A percentile compares a stretch with the other conserved stretches of the same genome.
Evolutionary conservation across 345 rosid species (phyloP).

Genomic region (Citrus australasica): DNA sequence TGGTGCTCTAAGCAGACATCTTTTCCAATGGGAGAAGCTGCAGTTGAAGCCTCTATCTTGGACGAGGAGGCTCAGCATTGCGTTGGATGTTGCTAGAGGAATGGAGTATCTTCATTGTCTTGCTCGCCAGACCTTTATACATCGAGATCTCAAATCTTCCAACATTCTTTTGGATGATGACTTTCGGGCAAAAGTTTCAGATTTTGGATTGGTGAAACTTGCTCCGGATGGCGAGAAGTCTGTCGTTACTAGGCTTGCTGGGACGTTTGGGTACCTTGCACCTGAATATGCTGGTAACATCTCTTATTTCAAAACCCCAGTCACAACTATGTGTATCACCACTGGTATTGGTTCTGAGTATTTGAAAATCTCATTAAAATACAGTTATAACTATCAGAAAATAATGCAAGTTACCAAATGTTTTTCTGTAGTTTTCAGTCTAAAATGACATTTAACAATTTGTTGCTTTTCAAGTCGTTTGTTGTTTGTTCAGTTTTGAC

Average conservation of each 20-base stretch:
- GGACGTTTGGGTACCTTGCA: slow-evolving; percentile 62
- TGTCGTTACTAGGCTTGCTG: slow-evolving; percentile 46
- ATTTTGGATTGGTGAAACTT: slow-evolving; percentile 54
- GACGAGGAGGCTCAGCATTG: slow-evolving; percentile 43
- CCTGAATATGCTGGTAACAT: slow-evolving; percentile 61
- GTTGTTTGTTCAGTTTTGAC: not conserved
- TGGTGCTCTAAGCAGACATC: slow-evolving; percentile 51
- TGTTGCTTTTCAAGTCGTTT: not conserved
- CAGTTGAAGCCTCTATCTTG: slow-evolving; percentile 42
- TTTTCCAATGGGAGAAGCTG: slow-evolving; percentile 39
- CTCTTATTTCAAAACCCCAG: not conserved
- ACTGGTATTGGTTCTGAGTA: not conserved
- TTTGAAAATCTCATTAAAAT: not conserved
- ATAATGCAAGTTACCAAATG: not conserved
- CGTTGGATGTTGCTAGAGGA: slow-evolving; percentile 57
- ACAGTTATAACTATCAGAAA: not conserved
- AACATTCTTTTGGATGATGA: slow-evolving; percentile 52
- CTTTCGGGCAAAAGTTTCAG: slow-evolving; percentile 50
- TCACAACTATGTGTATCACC: not conserved
- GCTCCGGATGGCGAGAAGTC: slow-evolving; percentile 52
- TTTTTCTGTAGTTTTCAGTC: not conserved
- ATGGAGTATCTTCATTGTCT: slow-evolving; percentile 55
- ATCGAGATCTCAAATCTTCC: slow-evolving; percentile 58
- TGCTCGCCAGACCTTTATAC: slow-evolving; percentile 47
- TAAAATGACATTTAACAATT: not conserved